Base-by-base conservation (phyloP, 345 rosid genomes). In the Hibiscus syriacus region DNA sequence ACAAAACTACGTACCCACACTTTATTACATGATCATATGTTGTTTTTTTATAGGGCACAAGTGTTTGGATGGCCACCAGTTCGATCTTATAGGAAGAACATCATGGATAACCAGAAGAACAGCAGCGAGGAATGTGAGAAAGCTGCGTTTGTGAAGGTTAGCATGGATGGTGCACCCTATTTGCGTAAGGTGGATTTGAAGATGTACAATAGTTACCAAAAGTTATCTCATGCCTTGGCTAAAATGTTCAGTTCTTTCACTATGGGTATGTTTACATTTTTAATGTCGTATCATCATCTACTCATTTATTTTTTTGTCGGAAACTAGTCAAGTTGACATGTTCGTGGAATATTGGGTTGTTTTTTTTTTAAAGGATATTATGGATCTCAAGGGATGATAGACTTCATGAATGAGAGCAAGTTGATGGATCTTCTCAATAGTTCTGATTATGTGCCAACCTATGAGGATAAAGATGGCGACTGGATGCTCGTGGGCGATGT, bases 401-500 rank as follows among this genome's bases (percentile, higher is more conserved):
- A 93, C 78, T 93, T 93, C 77, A 93, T 93, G 98, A 93, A 90
- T 57, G 97, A 90, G 78, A 87, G 91, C 74, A 93, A 93, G 83
- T 59, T 90, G 72, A 90, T 86, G 96, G 90, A 93, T 81, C 88
- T 93, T 20, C 83, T 93, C 49, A 88, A 88, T 78, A 87, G 87
- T 70, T 87, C 94, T 19, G 94, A 93, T 58, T 93, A 90, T 79
- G 98, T 93, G 60, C 98, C 98, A 52, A 80, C 89, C 77, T 92
- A 92, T 70, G 97, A 90, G 75, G 98, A 92, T 75, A 92, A 88
- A 83, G 98, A 90, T 61, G 97, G 97, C 1, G 98, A 92, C 75
- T 92, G 97, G 98, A 92, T 92, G 98, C 93, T 92, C 64, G 98
- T 92, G 46, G 98, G 97, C 3, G 98, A 92, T 83, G 98, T 90